Base-by-base conservation (phyloP, 2,329 filamentous ascomycete genomes). In the Apiospora aurea region DNA sequence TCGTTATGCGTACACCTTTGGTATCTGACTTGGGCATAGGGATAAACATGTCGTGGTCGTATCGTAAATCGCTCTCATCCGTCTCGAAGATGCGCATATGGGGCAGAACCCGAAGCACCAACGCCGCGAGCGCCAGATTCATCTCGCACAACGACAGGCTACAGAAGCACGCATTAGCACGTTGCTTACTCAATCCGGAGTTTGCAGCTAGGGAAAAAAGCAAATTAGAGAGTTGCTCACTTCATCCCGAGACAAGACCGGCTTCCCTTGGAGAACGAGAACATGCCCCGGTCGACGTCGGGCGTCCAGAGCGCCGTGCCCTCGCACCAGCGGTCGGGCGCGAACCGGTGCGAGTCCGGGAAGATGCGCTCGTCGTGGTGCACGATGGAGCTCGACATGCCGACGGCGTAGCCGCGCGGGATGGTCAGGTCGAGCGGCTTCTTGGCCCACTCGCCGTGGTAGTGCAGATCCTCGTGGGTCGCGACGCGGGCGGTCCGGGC, bases 211-310 rank as follows among this genome's bases (percentile, higher is more conserved):
- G n/a, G 26, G 18, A 18, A n/a, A 8, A 16, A n/a, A 41, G 16
- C 10, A 47, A 26, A 21, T n/a, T 18, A 3, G 16, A 13, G 46
- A 24, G 26, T 16, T 14, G 26, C 68, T 51, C 44, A 69, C 47
- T 69, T 69, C 68, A 51, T 69, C 7, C 29, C 46, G 24, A 57
- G 68, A 24, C 68, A 69, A 21, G 47, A n/a, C 18, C 68, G 68
- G 79, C 78, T 1, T 83, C 85, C 68, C 81, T 84, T 3, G 80
- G 82, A 73, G 38, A 86, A 87, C 1, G 82, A 71, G 18, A 85
- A 77, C 61, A 86, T 79, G 53, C 79, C 80, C n/a, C 78, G 78
- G 41, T 84, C 80, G 0, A 84, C 72, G 1, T 77, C 74, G 61
- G 79, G 80, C 4, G 78, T 78, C 43, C 73, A 74, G 43, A 78